A percentile compares a stretch with the other conserved stretches of the same genome.
These are phyloP conservation scores for Phycomyces blakesleeanus DNA, from an alignment of 192 early-diverging fungal species.

Conservation along the genomic window DNA sequence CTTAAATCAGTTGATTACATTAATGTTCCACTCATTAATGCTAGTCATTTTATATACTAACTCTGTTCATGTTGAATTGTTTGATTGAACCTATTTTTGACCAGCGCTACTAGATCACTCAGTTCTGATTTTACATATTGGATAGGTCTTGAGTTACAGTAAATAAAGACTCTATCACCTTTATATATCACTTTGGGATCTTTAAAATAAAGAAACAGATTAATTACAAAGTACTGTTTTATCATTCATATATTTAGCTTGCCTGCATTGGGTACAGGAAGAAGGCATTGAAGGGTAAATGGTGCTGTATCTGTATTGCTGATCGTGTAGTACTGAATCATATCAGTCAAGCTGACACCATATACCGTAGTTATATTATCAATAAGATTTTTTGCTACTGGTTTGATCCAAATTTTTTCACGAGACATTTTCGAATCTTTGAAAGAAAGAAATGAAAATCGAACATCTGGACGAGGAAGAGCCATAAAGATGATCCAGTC, in stretches of 20 bases:
- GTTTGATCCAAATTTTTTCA: conserved; percentile 26
- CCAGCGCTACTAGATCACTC: conserved; percentile 25
- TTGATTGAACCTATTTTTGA: conserved; percentile 21
- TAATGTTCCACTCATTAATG: neutral
- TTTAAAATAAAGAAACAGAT: conserved; percentile 2
- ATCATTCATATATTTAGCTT: neutral
- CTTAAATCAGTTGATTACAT: neutral
- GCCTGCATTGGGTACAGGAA: conserved; percentile 28
- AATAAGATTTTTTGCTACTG: conserved; percentile 6
- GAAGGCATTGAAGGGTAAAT: neutral
- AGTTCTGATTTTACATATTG: conserved; percentile 27
- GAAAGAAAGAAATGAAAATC: conserved; percentile 19
- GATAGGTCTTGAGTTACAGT: conserved; percentile 38
- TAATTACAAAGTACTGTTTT: neutral
- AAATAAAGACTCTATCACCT: conserved; percentile 32
- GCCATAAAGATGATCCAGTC: conserved; percentile 23
- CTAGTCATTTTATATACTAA: neutral
- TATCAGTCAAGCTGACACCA: conserved; percentile 14
- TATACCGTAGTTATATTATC: conserved; percentile 20
- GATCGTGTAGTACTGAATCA: conserved; percentile 1
- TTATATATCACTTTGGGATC: conserved; percentile 22
- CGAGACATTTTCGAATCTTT: conserved; percentile 1
- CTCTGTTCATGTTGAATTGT: conserved; percentile 9
- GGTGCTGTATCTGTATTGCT: neutral
- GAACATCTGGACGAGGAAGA: conserved; percentile 27